phyloP scores from a whole-genome alignment of 352 stramenopile species.

The Globisporangium heterothallicum region DNA sequence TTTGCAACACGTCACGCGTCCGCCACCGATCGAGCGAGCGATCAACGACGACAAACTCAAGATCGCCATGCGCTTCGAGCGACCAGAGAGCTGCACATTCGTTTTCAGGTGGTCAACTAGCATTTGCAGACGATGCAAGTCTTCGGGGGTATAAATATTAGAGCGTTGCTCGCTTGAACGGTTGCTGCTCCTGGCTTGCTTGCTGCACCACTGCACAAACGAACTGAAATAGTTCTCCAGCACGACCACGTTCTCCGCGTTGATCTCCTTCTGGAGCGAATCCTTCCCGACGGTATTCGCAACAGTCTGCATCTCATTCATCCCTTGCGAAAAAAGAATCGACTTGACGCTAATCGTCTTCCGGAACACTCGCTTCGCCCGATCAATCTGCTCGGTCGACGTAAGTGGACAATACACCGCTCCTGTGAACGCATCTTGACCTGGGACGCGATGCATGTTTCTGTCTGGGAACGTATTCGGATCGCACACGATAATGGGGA shows the following conservation, averaged over 20 bases:
- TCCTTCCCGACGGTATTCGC: conserved; percentile 83
- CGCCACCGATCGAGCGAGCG: conserved; percentile 77
- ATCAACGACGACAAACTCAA: conserved; percentile 70
- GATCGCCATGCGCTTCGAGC: conserved; percentile 79
- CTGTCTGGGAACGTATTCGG: conserved; percentile 28
- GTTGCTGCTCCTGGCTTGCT: conserved; percentile 10
- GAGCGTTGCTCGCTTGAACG: not conserved
- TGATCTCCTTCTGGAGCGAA: conserved; percentile 79
- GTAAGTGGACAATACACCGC: conserved; percentile 60
- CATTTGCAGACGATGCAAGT: conserved; percentile 27
- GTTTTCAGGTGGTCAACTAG: conserved; percentile 32
- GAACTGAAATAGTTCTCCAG: conserved; percentile 51
- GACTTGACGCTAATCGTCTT: conserved; percentile 59
- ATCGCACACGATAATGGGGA: conserved; percentile 64
- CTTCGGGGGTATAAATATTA: conserved; percentile 23
- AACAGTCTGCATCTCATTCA: conserved; percentile 93
- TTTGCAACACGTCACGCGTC: conserved; percentile 95
- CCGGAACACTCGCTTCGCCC: conserved; percentile 55
- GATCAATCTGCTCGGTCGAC: conserved; percentile 37
- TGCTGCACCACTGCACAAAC: conserved; percentile 34
- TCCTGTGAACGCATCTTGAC: conserved; percentile 66
- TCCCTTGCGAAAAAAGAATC: conserved; percentile 83
- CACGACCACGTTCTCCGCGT: conserved; percentile 57
- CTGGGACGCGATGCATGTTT: conserved; percentile 72
- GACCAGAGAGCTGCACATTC: conserved; percentile 38